Base-by-base conservation (phyloP, 202 grass and related monocot genomes). In the Carex sylvatica region DNA sequence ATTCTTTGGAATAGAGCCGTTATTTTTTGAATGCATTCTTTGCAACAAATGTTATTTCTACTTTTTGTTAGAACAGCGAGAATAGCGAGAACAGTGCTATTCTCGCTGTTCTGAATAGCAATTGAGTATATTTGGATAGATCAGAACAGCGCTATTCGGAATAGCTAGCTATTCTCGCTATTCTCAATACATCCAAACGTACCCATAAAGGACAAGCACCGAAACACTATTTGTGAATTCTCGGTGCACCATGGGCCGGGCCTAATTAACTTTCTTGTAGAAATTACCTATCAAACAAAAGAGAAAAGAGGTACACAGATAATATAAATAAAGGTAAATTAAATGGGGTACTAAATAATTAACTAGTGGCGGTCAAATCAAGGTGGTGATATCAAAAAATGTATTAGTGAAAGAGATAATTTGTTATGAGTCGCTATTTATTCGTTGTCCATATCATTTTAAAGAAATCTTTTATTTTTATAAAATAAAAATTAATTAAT, bases 291-390 rank as follows among this genome's bases (percentile, higher is more conserved):
- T 28, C 44, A 74, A 30, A 15, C 20, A 74, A 74, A 52, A 74
- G 22, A 74, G 46, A 30, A 0, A 6, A 40, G 38, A 40, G 38
- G 23, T 30, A 0, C 11, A 74, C 9, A 51, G 22, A 74, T 26
- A 73, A 26, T 4, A 46, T 46, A 2, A 46, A 51, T 73, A 1
- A 22, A 73, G 47, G 49, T 31, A 51, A 73, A 51, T 30, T 54
- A 54, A 70, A 42, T 70, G 10, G n/a, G n/a, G 36, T 40, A 8
- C 18, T 70, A 22, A 70, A 75, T 70, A 70, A 75, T 75, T 75
- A 75, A 75, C 5, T 18, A 55, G 71, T 54, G 49, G 71, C 6
- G 24, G 71, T 55, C 71, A 75, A 24, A 31, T 75, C 71, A 74
- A 61, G 22, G 23, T 74, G 71, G 23, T 54, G 12, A 74, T 54